Evolutionary conservation across 2,329 filamentous ascomycete species (phyloP), one percentile per base, ranked within the genome.

Genomic region (Xylariaceae sp.): DNA sequence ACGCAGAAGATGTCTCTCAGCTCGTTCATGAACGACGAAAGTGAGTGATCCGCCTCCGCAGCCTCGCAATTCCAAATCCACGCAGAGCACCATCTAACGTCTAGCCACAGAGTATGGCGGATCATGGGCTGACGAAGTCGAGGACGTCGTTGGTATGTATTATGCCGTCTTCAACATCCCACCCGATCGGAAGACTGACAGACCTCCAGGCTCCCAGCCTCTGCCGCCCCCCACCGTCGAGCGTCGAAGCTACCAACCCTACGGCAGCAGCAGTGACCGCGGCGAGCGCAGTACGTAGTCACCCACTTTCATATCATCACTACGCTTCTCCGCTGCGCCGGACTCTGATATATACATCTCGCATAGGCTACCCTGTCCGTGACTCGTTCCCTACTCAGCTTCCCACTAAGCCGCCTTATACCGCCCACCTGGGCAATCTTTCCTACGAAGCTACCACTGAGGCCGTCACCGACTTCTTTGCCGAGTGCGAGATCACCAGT

Each of bases 111-210:
- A 74, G 60, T 78, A 76, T 60, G 80, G 77, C 63, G 91, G 93
- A 69, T 97, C 94, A 64, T 99, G 94, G 94, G 94, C 94, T 66
- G 95, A 99, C 76, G 94, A 99, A 72, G 96, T 99, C 77, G 94
- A 99, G 75, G 91, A 96, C 68, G 82, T 89, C 61, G 83, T 85
- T 72, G 78, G 89, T 93, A 81, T 78, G 86, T 77, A 52, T 6
- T 17, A 12, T 19, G 31, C 7, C 39, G 54, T 50, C 54, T 42
- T 47, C 47, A 53, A 42, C 42, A 45, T 46, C 50, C 22, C 43
- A 47, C 42, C 51, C 42, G 64, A 66, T 57, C 40, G 50, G 44
- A 63, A 65, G 57, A 14, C 48, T 49, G 38, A 56, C 54, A 47
- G 44, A 44, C 10, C 17, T 44, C 6, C 43, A 80, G 80, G 81